Percentiles rank a stretch among this genome's conserved stretches.
phyloP scores from a whole-genome alignment of 176 grass and related monocot species.

The Triticum monococcum region DNA sequence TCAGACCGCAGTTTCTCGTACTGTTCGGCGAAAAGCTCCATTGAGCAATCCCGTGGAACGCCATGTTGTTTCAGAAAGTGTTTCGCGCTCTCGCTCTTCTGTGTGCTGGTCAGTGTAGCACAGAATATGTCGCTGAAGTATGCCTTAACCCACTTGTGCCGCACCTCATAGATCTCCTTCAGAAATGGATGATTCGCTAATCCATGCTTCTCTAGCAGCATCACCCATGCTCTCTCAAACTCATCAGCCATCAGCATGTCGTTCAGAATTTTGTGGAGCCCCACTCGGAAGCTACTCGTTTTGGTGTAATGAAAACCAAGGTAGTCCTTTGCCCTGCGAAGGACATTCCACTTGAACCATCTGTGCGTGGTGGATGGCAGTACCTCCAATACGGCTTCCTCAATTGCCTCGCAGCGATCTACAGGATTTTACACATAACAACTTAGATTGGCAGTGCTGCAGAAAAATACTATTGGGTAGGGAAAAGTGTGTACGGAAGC shows the following conservation, averaged over 20 bases:
- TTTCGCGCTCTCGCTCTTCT: neutral
- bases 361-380: neutral
- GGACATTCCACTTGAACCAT: constrained; percentile 13
- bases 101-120: neutral
- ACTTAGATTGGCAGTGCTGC: neutral
- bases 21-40: neutral
- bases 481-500: neutral
- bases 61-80: neutral
- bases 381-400: neutral
- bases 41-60: neutral
- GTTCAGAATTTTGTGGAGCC: neutral
- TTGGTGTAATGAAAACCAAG: neutral
- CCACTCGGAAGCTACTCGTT: neutral
- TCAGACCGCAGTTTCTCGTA: neutral
- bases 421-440: neutral
- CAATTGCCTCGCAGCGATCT: neutral
- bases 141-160: constrained; percentile 6
- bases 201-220: neutral
- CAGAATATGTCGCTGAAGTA: neutral
- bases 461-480: neutral
- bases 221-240: constrained; percentile 13
- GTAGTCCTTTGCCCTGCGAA: neutral
- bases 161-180: neutral
- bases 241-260: neutral
- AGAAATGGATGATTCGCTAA: neutral